phyloP scores from a whole-genome alignment of 805 yeast genomes.

The Candida xiaguanensis region DNA sequence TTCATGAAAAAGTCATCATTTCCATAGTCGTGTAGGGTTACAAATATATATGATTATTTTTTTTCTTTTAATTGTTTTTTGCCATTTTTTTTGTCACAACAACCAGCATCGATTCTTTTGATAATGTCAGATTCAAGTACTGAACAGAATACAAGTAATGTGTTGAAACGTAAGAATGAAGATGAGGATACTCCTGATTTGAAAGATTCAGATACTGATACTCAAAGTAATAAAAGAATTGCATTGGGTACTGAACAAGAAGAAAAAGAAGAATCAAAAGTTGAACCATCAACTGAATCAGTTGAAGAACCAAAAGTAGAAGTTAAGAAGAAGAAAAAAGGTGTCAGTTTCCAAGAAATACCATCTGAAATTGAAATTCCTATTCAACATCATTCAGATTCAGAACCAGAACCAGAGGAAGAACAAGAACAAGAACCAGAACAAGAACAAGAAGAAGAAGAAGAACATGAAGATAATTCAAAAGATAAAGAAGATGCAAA shows the following conservation, averaged over 20 bases:
- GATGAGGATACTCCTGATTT: conserved; percentile 18
- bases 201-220: conserved; percentile 25
- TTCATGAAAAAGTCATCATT: not conserved
- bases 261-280: conserved; percentile 40
- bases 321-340: conserved; percentile 7
- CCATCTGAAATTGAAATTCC: not conserved
- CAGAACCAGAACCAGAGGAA: conserved; percentile 2
- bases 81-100: not conserved
- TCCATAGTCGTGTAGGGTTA: not conserved
- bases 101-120: not conserved
- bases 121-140: conserved; percentile 6
- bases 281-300: conserved; percentile 41
- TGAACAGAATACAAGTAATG: conserved; percentile 2
- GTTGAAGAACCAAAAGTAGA: conserved; percentile 11
- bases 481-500: conserved; percentile 55
- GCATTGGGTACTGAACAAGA: conserved; percentile 64
- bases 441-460: conserved; percentile 4
- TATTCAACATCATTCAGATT: conserved; percentile 1
- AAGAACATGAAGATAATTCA: conserved; percentile 37
- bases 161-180: conserved; percentile 68
- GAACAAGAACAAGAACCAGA: conserved; percentile 1
- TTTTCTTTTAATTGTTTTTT: no score
- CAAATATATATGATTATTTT: no score
- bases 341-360: not conserved
- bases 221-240: conserved; percentile 58